Evolutionary conservation across 1,139 yeast species (phyloP).

Genomic region (Lodderomyces beijingensis): DNA sequence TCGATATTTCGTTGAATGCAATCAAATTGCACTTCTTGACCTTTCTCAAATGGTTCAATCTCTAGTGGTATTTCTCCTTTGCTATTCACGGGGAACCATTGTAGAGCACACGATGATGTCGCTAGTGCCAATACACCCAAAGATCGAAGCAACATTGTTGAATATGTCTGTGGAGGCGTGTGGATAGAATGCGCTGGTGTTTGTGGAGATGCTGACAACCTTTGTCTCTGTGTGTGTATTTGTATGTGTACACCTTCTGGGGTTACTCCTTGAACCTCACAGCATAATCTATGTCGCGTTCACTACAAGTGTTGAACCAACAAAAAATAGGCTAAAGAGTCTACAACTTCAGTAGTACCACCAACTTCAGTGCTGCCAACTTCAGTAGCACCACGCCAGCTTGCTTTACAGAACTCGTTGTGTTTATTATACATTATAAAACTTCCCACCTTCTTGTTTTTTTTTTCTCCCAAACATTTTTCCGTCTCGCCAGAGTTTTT

Average conservation of each 20-base stretch:
- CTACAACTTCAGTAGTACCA: too few species aligned
- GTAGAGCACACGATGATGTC: conserved; percentile 14
- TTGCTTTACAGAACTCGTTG: too few species aligned
- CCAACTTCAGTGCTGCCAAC: too few species aligned
- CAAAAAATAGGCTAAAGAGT: too few species aligned
- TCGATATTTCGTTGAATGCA: conserved; percentile 69
- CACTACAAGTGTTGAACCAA: too few species aligned
- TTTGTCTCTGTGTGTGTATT: neutral
- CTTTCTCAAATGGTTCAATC: conserved; percentile 33
- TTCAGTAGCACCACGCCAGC: too few species aligned
- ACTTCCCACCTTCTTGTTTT: neutral
- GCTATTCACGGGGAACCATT: conserved; percentile 33
- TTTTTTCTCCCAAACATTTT: conserved; percentile 1
- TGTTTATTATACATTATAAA: conserved; percentile 2
- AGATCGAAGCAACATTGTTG: neutral
- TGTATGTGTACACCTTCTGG: too few species aligned
- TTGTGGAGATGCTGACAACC: neutral
- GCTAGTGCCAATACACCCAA: neutral
- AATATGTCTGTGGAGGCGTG: too few species aligned
- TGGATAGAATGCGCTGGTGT: too few species aligned
- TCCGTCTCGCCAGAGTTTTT: conserved; percentile 16
- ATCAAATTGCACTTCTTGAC: conserved; percentile 48
- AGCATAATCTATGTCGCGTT: too few species aligned
- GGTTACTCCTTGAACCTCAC: too few species aligned
- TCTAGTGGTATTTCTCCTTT: conserved; percentile 41